Evolutionary conservation across 148 eudicot species (phyloP), one percentile per base, ranked within the genome.

Genomic region (Nepenthes gracilis): DNA sequence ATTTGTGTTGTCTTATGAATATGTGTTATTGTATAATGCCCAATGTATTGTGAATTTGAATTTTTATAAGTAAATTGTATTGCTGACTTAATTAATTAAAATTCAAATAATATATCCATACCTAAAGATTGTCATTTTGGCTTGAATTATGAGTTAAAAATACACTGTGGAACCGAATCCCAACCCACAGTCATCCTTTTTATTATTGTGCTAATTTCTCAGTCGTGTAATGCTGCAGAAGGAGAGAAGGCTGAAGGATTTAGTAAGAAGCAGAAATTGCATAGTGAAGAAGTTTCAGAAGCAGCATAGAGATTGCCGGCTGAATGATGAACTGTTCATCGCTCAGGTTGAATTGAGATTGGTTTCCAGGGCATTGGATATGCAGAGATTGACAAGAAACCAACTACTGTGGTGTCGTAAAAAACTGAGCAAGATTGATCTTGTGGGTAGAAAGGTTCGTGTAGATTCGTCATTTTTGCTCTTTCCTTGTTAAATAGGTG

Each of bases 251-350:
- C 72, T 93, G 2, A 86, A 79, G 64, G 98, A 85, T 48, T 52
- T 84, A 51, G 36, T 76, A 57, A 86, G 77, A 73, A 88, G 88
- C 47, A 75, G 88, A 43, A 93, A 82, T 33, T 88, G 96, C 75
- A 58, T 93, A 72, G 87, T 88, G 47, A 88, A 77, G 76, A 93
- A 79, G 81, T 82, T 88, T 60, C 85, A 84, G 58, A 88, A 81
- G 59, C 83, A 78, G 33, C 82, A 72, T 23, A 23, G 23, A 54
- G 81, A 77, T 55, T 64, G 58, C 2, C 50, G 65, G n/a, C 43
- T 71, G 53, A 70, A 66, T 36, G 72, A 63, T 12, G 80, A 71
- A 7, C 43, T 77, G 49, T 55, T 82, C 33, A 43, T 75, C 7
- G 86, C 87, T 2, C 96, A 81, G 55, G 84, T 86, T 53, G 96